Conservation (phyloP, 2,329 filamentous ascomycete genomes). For the Monosporascus sp. region DNA sequence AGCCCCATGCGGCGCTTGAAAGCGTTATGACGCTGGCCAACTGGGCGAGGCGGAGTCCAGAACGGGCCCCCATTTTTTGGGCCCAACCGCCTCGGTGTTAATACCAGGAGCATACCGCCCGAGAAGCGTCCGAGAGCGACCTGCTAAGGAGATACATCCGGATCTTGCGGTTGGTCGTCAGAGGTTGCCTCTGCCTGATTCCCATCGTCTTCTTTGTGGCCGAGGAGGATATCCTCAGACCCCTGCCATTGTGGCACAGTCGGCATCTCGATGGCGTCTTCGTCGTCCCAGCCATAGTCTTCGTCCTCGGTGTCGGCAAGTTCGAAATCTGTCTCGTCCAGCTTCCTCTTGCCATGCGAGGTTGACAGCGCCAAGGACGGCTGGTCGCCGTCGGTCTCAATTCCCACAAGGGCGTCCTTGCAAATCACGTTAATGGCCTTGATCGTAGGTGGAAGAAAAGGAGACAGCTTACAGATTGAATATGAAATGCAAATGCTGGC, state of each 20-base stretch:
- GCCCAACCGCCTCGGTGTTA: background rate
- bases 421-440: background rate
- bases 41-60: background rate
- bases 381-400: slow-evolving; percentile 36
- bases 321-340: slow-evolving; percentile 54
- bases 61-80: background rate
- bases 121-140: background rate
- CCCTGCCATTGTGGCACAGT: slow-evolving; percentile 61
- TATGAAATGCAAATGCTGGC: slow-evolving; percentile 43
- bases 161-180: background rate
- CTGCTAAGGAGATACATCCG: background rate
- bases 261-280: slow-evolving; percentile 57
- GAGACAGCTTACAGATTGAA: slow-evolving; percentile 36
- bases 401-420: slow-evolving; percentile 39
- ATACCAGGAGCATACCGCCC: background rate
- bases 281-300: slow-evolving; percentile 67
- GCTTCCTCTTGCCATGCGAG: slow-evolving; percentile 56
- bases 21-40: background rate
- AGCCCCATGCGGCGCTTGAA: background rate
- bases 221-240: slow-evolving; percentile 57
- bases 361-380: slow-evolving; percentile 27
- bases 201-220: slow-evolving; percentile 22
- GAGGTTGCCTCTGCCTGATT: background rate
- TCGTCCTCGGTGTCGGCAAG: slow-evolving; percentile 60
- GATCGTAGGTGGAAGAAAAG: slow-evolving; percentile 2